phyloP scores from a whole-genome alignment of 2,329 filamentous ascomycete species.

The Apiospora sp. region DNA sequence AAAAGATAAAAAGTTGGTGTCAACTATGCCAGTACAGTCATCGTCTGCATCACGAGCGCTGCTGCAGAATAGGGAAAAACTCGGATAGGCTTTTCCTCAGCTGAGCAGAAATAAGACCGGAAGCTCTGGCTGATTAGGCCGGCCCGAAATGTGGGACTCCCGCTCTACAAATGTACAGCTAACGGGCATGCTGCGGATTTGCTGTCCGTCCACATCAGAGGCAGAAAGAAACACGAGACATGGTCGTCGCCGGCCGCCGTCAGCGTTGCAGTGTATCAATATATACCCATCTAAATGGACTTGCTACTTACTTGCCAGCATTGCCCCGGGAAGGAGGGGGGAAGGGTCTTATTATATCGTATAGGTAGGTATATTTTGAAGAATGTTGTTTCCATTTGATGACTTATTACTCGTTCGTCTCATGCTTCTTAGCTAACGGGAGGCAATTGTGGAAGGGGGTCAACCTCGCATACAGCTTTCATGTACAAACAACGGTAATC shows the following conservation, averaged over 20 bases:
- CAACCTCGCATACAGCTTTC: neutral
- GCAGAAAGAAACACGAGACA: neutral
- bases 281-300: neutral
- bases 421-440: neutral
- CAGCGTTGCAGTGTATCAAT: neutral
- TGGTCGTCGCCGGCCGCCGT: neutral
- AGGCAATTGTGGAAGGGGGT: neutral
- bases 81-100: conserved; percentile 1
- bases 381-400: neutral
- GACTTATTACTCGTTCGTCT: neutral
- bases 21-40: neutral
- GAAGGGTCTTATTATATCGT: too few relatives aligned
- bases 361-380: too few relatives aligned
- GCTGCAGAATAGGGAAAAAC: neutral
- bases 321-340: too few relatives aligned
- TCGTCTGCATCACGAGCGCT: neutral
- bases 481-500: neutral
- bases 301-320: neutral
- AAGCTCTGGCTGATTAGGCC: neutral
- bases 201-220: neutral
- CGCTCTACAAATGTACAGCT: neutral
- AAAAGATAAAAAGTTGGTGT: neutral
- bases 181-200: conserved; percentile 7
- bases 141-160: conserved; percentile 14
- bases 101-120: neutral